A percentile compares a stretch with the other conserved stretches of the same genome.
These are phyloP conservation scores for Abrus pulchellus DNA, from an alignment of 306 rosid species.

Conservation along the genomic window DNA sequence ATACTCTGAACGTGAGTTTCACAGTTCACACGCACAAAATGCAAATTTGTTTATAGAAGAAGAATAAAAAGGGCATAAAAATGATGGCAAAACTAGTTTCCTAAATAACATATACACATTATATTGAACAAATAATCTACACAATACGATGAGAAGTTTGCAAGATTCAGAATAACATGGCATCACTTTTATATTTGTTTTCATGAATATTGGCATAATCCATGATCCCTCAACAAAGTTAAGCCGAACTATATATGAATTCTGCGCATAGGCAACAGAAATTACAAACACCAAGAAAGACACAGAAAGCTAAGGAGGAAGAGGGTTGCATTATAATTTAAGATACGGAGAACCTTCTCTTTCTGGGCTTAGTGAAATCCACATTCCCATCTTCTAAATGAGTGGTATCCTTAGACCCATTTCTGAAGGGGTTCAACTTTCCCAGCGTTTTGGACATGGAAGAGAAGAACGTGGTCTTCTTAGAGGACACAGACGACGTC, in stretches of 20 bases:
- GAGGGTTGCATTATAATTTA: neutral
- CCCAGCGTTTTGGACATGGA: conserved; percentile 72
- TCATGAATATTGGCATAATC: neutral
- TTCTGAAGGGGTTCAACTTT: conserved; percentile 73
- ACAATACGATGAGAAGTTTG: neutral
- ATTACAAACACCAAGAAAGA: neutral
- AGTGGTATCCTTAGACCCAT: conserved; percentile 78
- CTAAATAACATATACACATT: neutral
- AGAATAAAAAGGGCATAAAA: neutral
- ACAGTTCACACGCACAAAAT: too few relatives aligned
- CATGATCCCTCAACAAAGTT: neutral
- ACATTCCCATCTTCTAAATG: conserved; percentile 63
- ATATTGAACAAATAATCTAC: neutral
- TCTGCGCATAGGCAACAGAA: neutral
- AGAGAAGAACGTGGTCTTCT: conserved; percentile 67
- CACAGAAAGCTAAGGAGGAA: neutral
- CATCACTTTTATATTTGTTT: neutral
- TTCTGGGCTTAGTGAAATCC: conserved; percentile 78
- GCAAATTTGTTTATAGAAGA: too few relatives aligned
- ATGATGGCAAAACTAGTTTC: neutral
- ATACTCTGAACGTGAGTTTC: too few relatives aligned
- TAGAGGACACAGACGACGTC: conserved; percentile 42
- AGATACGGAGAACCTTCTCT: conserved; percentile 91
- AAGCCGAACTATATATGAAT: conserved; percentile 12
- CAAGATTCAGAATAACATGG: neutral